phyloP scores from a whole-genome alignment of 768 basidiomycete species.

The Amanita thiersii region DNA sequence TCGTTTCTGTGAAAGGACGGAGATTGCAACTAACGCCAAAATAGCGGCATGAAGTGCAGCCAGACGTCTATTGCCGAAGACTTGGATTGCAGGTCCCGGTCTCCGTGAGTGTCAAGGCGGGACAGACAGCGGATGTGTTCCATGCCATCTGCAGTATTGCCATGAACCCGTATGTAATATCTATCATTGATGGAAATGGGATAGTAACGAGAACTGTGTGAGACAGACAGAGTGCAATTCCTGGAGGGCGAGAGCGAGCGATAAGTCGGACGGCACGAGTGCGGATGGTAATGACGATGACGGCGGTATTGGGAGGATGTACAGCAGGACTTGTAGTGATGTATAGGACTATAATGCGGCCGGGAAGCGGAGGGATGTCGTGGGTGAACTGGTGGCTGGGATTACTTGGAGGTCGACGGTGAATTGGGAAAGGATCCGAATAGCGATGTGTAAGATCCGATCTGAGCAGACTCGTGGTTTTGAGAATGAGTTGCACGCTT shows the following conservation, averaged over 20 bases:
- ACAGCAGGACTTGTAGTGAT: conserved; percentile 66
- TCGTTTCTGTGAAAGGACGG: conserved; percentile 7
- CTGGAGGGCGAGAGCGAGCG: conserved; percentile 78
- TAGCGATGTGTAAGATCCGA: conserved; percentile 37
- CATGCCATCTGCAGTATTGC: conserved; percentile 79
- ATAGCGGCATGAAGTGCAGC: conserved; percentile 95
- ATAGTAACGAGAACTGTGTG: conserved; percentile 12
- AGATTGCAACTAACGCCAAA: conserved; percentile 6
- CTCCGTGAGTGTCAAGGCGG: conserved; percentile 83
- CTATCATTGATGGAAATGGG: conserved; percentile 2
- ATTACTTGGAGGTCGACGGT: conserved; percentile 52
- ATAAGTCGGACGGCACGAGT: conserved; percentile 61
- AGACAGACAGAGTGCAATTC: conserved; percentile 55
- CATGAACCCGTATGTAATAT: conserved; percentile 69
- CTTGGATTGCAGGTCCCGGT: conserved; percentile 90
- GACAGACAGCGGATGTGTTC: conserved; percentile 82
- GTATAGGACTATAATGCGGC: conserved; percentile 59
- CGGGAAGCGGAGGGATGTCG: conserved; percentile 43
- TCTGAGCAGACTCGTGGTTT: conserved; percentile 25
- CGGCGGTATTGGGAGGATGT: conserved; percentile 66
- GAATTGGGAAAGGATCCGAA: conserved; percentile 25
- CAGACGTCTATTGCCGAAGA: conserved; percentile 91
- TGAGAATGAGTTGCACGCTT: neutral
- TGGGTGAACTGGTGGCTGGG: conserved; percentile 57
- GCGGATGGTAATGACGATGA: conserved; percentile 63